Conservation (phyloP, 2,329 filamentous ascomycete genomes). For the Emergomyces africanus region DNA sequence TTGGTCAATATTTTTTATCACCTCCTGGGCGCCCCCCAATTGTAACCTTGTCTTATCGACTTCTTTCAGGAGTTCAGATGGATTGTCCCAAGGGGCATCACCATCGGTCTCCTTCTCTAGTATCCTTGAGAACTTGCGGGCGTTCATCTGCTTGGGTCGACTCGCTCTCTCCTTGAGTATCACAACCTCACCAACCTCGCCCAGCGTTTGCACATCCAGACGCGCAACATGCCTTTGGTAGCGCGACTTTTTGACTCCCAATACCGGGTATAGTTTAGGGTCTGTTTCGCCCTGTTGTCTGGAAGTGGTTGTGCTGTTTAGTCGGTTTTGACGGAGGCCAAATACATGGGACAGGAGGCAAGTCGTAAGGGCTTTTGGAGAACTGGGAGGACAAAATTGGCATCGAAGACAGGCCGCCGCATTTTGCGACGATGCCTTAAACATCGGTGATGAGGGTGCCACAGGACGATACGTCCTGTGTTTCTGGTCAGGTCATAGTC, state of each 20-base stretch:
- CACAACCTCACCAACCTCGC: not conserved
- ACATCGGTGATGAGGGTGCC: slow-evolving; percentile 14
- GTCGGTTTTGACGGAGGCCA: not conserved
- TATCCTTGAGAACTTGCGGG: not conserved
- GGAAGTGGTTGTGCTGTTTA: not conserved
- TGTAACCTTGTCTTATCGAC: slow-evolving; percentile 6
- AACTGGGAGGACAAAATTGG: slow-evolving; percentile 7
- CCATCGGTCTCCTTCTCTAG: not conserved
- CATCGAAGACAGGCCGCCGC: slow-evolving; percentile 14
- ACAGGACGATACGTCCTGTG: not conserved
- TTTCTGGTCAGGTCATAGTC: not conserved
- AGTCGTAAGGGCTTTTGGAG: not conserved
- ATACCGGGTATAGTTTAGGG: not conserved
- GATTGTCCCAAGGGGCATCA: slow-evolving; percentile 3
- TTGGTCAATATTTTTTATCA: slow-evolving; percentile 18
- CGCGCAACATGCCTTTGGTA: slow-evolving; percentile 1
- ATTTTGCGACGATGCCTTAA: slow-evolving; percentile 14
- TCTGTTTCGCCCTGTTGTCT: not conserved
- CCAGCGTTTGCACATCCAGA: slow-evolving; percentile 1
- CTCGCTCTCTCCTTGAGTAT: not conserved
- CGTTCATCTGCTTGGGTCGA: not conserved
- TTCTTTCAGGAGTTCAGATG: slow-evolving; percentile 8
- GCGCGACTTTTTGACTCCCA: not conserved
- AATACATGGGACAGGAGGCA: not conserved
- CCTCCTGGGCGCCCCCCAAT: slow-evolving; percentile 4